phyloP scores from a whole-genome alignment of 768 basidiomycete species.

The Pholiota microspora region DNA sequence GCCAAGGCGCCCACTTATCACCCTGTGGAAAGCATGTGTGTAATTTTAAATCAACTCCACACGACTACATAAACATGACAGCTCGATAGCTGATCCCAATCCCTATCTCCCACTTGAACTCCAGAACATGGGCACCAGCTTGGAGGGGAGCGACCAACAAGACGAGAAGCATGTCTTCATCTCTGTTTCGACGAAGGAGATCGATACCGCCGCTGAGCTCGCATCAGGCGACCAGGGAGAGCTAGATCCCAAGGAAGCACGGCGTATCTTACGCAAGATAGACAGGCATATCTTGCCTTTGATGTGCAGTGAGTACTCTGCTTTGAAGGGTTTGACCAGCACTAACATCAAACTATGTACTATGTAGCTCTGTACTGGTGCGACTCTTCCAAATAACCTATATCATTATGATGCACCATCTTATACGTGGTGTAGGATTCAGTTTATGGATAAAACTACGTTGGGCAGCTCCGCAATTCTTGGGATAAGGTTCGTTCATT shows the following conservation, averaged over 20 bases:
- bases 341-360: conserved; percentile 1
- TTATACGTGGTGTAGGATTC: conserved; percentile 45
- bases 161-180: conserved; percentile 27
- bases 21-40: conserved; percentile 18
- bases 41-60: conserved; percentile 15
- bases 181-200: conserved; percentile 43
- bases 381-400: conserved; percentile 4
- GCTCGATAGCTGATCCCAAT: conserved; percentile 21
- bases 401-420: not conserved
- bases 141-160: conserved; percentile 40
- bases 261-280: conserved; percentile 62
- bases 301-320: conserved; percentile 59
- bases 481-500: conserved; percentile 54
- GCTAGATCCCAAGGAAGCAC: conserved; percentile 51
- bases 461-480: conserved; percentile 66
- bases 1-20: conserved; percentile 14
- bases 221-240: conserved; percentile 40
- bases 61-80: conserved; percentile 12
- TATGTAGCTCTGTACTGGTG: conserved; percentile 55
- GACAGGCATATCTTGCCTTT: conserved; percentile 66
- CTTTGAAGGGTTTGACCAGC: not conserved
- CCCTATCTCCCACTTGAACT: conserved; percentile 34
- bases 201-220: conserved; percentile 64
- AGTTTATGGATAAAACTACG: conserved; percentile 79
- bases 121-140: conserved; percentile 38